phyloP scores from a whole-genome alignment of 2,329 filamentous ascomycete species.

The Ceratocystis albifundus region DNA sequence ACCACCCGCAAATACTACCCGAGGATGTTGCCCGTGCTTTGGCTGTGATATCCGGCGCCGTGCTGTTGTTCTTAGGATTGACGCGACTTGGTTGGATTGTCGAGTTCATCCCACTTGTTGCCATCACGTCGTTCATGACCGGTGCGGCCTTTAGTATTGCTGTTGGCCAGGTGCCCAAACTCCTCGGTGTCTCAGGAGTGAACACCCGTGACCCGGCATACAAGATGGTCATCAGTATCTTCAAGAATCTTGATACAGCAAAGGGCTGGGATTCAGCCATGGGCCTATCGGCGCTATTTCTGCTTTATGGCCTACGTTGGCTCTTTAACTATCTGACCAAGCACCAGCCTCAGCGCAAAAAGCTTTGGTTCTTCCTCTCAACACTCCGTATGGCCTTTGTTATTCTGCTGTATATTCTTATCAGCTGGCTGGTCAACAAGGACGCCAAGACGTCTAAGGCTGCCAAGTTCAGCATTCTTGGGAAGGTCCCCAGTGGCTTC shows the following conservation, averaged over 20 bases:
- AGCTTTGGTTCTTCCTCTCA: constrained; percentile 65
- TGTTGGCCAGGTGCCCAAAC: constrained; percentile 39
- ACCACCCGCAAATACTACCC: constrained; percentile 32
- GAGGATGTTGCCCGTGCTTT: constrained; percentile 39
- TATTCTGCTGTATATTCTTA: constrained; percentile 66
- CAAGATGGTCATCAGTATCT: constrained; percentile 40
- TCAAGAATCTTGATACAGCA: constrained; percentile 37
- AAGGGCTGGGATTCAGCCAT: constrained; percentile 57
- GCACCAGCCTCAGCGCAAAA: constrained; percentile 53
- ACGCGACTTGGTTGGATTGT: constrained; percentile 43
- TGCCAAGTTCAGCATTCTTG: constrained; percentile 53
- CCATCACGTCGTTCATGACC: constrained; percentile 46
- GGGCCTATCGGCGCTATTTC: constrained; percentile 54
- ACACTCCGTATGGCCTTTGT: constrained; percentile 71
- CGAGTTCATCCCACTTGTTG: constrained; percentile 43
- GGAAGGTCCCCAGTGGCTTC: constrained; percentile 57
- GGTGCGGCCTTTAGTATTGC: constrained; percentile 42
- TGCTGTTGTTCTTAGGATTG: constrained; percentile 40
- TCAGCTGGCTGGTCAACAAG: constrained; percentile 61
- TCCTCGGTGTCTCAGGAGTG: constrained; percentile 41
- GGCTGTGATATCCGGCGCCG: constrained; percentile 38
- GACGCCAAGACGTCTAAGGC: constrained; percentile 40
- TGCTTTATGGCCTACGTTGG: constrained; percentile 57
- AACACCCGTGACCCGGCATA: constrained; percentile 41
- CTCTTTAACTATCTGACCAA: constrained; percentile 53